Base-by-base conservation (phyloP, 208 protist species). In the Phytomonas serpens region DNA sequence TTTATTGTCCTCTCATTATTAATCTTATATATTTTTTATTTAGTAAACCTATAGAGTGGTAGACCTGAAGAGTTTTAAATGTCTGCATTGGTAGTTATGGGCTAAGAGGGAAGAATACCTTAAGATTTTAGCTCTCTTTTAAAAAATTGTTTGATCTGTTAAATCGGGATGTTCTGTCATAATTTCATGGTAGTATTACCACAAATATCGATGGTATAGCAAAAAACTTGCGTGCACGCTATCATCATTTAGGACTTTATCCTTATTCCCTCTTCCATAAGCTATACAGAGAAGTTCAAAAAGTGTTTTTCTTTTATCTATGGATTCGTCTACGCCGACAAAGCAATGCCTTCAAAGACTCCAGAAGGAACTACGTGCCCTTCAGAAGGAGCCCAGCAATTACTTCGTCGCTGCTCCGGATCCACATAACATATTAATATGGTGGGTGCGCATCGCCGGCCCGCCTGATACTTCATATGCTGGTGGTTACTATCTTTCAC, bases 401-500 rank as follows among this genome's bases (percentile, higher is more conserved):
- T 52, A 77, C 29, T 92, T 83, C 67, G 14, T 68, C 5, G 77
- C 86, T n/a, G 63, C 42, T 1, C 89, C 90, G 0, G 80, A 85
- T 14, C 68, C 77, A 5, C 38, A 77, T 29, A 97, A 99, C 83
- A 90, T 99, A 67, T 96, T 99, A 47, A 85, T 92, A 36, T 99
- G 98, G 97, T 84, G 78, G 57, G 85, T 86, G 30, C 68, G 85
- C 27, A 68, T 89, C 47, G 40, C 76, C 51, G 80, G 83, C 1
- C 79, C 80, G 3, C 72, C 16, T 1, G 77, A 42, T 61, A 83
- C 77, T 13, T 72, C 67, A 1, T 88, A 88, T 66, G 77, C 64
- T 31, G 97, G 94, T 29, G 98, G 98, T 14, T 80, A 97, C 65
- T 99, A 99, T 80, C 84, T 99, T 69, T 98, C 98, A 0, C 76